Base-by-base conservation (phyloP, 1,139 yeast species). In the Hanseniaspora sp. region DNA sequence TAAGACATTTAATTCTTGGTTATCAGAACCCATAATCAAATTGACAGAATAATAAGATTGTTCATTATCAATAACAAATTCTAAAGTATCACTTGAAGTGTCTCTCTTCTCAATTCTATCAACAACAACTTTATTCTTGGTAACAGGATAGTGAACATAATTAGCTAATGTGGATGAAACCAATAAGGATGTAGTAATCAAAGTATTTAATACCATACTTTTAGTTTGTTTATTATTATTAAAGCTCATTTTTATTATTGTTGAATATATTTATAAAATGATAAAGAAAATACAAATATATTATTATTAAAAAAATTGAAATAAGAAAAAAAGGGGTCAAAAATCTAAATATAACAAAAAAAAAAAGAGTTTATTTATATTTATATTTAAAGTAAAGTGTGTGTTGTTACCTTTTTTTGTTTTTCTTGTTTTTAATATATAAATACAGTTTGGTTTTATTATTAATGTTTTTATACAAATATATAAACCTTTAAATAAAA, bases 11-110 rank as follows among this genome's bases (percentile, higher is more conserved):
- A 71, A 68, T 41, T 64, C 61, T 45, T 64, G 65, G 1, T 62
- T 62, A 18, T 68, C 64, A 31, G 71, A 63, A 3, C 75, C 75
- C 17, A 83, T 60, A 7, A 56, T 58, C 30, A 65, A 55, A 7
- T 61, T 57, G 7, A 64, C 66, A 1, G 67, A 61, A 52, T 65
- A 65, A 42, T 63, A 65, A 34, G 59, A 59, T 47, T 59, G 56
- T 55, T 63, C 58, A 57, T 64, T 64, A 1, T 58, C 58, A 30
- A 64, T 57, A 28, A 53, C 53, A 45, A 54, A 54, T 28, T 48
- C 35, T 15, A 54, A 35, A 30, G 12, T 31, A 12, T 54, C 34
- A 15, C 43, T 29, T 8, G 33, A 28, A 23, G 23, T 31, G 37
- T 43, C 49, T 53, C 56, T 53, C 31, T 53, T 53, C 29, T 9